Conservation (phyloP, 805 yeast species). For the Zygosaccharomyces gambellarensis region DNA sequence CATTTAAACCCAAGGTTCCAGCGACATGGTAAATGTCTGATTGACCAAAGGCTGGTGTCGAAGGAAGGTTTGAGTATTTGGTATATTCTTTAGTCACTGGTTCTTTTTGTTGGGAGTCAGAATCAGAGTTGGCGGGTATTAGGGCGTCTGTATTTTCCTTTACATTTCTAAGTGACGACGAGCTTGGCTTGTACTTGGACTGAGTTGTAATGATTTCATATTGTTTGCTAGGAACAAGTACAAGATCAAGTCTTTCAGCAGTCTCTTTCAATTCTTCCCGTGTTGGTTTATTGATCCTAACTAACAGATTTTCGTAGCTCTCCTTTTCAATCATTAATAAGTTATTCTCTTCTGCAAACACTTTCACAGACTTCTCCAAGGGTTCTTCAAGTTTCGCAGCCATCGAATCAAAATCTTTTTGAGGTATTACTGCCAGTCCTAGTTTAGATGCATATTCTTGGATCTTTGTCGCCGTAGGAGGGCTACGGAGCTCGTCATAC, state of each 20-base stretch:
- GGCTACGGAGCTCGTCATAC: slow-evolving; percentile 21
- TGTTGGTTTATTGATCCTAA: slow-evolving; percentile 19
- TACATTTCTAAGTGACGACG: slow-evolving; percentile 20
- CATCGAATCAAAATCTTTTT: slow-evolving; percentile 27
- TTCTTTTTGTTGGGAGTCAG: slow-evolving; percentile 34
- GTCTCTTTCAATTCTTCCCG: slow-evolving; percentile 29
- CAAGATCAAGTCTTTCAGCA: slow-evolving; percentile 31
- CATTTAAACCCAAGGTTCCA: slow-evolving; percentile 40
- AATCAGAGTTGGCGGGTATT: slow-evolving; percentile 33
- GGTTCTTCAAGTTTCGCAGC: slow-evolving; percentile 27
- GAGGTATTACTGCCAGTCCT: slow-evolving; percentile 26
- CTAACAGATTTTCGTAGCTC: slow-evolving; percentile 24
- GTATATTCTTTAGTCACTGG: slow-evolving; percentile 35
- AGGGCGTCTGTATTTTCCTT: slow-evolving; percentile 25
- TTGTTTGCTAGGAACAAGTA: slow-evolving; percentile 23
- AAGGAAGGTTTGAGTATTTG: slow-evolving; percentile 29
- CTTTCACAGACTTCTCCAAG: slow-evolving; percentile 15
- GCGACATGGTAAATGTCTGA: slow-evolving; percentile 36
- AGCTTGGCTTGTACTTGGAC: slow-evolving; percentile 6
- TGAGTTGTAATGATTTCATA: slow-evolving; percentile 10
- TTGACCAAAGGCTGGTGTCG: slow-evolving; percentile 30
- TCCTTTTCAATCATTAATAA: slow-evolving; percentile 19
- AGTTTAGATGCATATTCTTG: slow-evolving; percentile 23
- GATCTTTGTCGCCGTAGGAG: slow-evolving; percentile 15
- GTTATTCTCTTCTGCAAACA: slow-evolving; percentile 31